Percentiles rank a stretch among this genome's conserved stretches.
phyloP scores from a whole-genome alignment of 768 basidiomycete genomes.

The Amanita pallidorosea region DNA sequence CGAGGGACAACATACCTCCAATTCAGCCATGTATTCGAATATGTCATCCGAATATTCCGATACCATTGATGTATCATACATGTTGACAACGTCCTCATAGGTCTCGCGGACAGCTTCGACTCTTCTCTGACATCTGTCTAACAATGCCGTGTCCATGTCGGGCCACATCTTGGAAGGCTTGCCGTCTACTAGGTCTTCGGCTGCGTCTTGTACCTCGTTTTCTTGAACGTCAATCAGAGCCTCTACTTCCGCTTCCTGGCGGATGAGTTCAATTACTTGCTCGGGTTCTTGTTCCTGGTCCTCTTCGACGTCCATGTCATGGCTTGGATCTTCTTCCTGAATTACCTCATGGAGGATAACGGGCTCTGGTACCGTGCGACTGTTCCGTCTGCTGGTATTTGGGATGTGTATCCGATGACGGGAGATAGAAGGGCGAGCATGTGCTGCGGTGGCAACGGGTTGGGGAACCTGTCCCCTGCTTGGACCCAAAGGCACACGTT shows the following conservation, averaged over 20 bases:
- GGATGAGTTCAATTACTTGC: slow-evolving; percentile 28
- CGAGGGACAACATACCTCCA: slow-evolving; percentile 55
- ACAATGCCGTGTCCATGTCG: slow-evolving; percentile 55
- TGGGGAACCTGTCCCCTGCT: slow-evolving; percentile 30
- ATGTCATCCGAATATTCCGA: slow-evolving; percentile 99
- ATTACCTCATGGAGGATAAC: slow-evolving; percentile 27
- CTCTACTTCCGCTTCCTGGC: slow-evolving; percentile 48
- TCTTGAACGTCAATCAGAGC: slow-evolving; percentile 49
- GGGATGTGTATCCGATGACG: slow-evolving; percentile 19
- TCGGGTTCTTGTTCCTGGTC: slow-evolving; percentile 20
- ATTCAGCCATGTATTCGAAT: slow-evolving; percentile 88
- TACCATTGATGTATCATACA: slow-evolving; percentile 88
- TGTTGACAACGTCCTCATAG: slow-evolving; percentile 57
- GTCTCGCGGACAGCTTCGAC: slow-evolving; percentile 63
- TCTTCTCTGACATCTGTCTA: slow-evolving; percentile 45
- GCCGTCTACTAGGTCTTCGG: slow-evolving; percentile 17
- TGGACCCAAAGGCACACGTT: slow-evolving; percentile 62
- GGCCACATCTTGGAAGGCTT: slow-evolving; percentile 58
- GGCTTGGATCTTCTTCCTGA: slow-evolving; percentile 25
- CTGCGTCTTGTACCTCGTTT: slow-evolving; percentile 25
- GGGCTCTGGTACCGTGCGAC: slow-evolving; percentile 31
- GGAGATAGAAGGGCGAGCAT: slow-evolving; percentile 23
- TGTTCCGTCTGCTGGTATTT: slow-evolving; percentile 23
- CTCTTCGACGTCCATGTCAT: slow-evolving; percentile 59
- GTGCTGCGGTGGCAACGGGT: slow-evolving; percentile 28